Conservation (phyloP, 345 rosid genomes). For the Euphorbia tirucalli region DNA sequence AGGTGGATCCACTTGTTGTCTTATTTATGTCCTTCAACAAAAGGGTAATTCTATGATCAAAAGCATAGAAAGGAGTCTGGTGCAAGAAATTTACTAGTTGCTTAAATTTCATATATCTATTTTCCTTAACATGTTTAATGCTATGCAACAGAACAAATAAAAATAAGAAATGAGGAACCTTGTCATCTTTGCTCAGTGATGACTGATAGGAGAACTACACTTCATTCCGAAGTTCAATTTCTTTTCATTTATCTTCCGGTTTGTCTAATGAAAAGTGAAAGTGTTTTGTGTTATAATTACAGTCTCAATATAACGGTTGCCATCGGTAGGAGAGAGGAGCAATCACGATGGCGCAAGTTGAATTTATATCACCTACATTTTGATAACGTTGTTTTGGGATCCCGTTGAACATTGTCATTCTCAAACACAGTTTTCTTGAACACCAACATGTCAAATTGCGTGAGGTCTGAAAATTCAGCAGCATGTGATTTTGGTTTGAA, state of each 20-base stretch:
- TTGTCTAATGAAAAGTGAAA: background rate
- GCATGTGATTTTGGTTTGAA: background rate
- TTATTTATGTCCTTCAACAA: background rate
- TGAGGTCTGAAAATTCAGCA: background rate
- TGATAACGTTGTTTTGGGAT: background rate
- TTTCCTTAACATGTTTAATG: background rate
- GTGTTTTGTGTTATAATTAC: background rate
- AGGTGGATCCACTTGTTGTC: slow-evolving; percentile 4
- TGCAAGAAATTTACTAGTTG: background rate
- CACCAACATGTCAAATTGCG: background rate
- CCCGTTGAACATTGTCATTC: background rate
- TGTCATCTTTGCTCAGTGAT: background rate
- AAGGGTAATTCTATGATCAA: background rate
- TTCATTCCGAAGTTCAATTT: background rate
- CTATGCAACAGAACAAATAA: background rate
- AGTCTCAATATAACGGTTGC: background rate
- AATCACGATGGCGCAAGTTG: background rate
- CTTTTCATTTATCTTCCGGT: background rate
- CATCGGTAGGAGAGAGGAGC: background rate
- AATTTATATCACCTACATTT: background rate
- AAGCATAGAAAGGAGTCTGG: background rate
- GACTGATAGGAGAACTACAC: background rate
- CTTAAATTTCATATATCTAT: background rate
- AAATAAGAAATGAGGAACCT: background rate
- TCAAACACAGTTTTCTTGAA: background rate